Evolutionary conservation across 106 monocot genomes (phyloP).

Genomic region (Xerophyta viscosa): DNA sequence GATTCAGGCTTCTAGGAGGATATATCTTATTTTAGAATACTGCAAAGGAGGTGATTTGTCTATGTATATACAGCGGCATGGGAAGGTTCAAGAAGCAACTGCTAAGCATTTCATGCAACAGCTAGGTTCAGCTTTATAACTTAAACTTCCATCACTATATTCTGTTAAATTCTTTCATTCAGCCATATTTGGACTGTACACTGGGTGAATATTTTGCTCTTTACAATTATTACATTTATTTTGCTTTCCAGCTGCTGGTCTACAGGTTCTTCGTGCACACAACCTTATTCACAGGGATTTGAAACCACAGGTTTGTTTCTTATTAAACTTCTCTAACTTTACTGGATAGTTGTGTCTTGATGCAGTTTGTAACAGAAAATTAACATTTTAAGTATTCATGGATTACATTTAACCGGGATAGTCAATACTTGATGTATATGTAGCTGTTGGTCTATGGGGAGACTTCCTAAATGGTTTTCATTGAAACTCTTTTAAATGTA

Average conservation of each 20-base stretch:
- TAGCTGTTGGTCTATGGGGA: too few relatives aligned
- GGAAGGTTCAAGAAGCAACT: constrained; percentile 59
- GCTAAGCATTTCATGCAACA: constrained; percentile 95
- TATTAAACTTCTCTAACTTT: not conserved
- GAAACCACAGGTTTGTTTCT: constrained; percentile 79
- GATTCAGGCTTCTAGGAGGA: constrained; percentile 49
- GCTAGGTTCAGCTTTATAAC: constrained; percentile 47
- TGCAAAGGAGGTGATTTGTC: constrained; percentile 91
- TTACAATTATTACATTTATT: not conserved
- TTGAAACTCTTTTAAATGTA: too few relatives aligned
- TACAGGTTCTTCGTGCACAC: constrained; percentile 86
- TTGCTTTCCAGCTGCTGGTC: constrained; percentile 63
- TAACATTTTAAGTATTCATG: too few relatives aligned
- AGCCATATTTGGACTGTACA: not conserved
- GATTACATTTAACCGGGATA: too few relatives aligned
- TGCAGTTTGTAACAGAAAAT: too few relatives aligned
- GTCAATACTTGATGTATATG: too few relatives aligned
- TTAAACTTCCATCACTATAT: not conserved
- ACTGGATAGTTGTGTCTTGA: not conserved
- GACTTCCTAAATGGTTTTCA: too few relatives aligned
- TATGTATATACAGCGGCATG: constrained; percentile 60
- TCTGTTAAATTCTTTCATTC: not conserved
- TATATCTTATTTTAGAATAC: constrained; percentile 84
- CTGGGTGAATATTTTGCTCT: too few relatives aligned
- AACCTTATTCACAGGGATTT: constrained; percentile 90